A percentile compares a stretch with the other conserved stretches of the same genome.
Evolutionary conservation across 371 early-diverging fungal genomes (phyloP).

Genomic region (Mucor plumbeus): DNA sequence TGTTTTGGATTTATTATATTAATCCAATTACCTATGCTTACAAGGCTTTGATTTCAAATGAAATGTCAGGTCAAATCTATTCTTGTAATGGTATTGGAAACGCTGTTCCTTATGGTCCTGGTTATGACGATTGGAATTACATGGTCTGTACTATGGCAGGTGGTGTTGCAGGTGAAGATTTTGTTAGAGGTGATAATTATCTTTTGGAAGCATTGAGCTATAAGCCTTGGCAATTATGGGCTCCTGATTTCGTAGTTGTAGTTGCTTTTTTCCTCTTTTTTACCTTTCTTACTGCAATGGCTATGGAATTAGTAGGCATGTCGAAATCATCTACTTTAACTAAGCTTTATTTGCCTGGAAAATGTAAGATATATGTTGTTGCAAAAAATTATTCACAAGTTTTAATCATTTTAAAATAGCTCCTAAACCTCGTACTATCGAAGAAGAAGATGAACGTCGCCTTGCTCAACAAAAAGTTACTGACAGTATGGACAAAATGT

Average conservation of each 20-base stretch:
- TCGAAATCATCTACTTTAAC: constrained; percentile 52
- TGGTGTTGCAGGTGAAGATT: constrained; percentile 51
- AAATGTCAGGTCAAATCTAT: constrained; percentile 65
- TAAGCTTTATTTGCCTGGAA: constrained; percentile 55
- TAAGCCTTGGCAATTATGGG: constrained; percentile 39
- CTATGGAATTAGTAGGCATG: constrained; percentile 54
- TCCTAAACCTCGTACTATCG: constrained; percentile 32
- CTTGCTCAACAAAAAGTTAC: constrained; percentile 29
- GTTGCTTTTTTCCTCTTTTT: constrained; percentile 51
- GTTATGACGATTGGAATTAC: constrained; percentile 59
- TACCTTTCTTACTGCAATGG: constrained; percentile 43
- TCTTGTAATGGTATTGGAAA: constrained; percentile 50
- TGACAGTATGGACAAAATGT: constrained; percentile 40
- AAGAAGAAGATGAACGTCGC: constrained; percentile 39
- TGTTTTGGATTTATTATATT: constrained; percentile 77
- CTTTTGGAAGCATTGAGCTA: constrained; percentile 61
- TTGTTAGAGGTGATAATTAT: constrained; percentile 68
- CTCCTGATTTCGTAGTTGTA: constrained; percentile 45
- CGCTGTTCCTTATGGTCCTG: constrained; percentile 63
- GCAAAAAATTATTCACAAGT: too few relatives aligned
- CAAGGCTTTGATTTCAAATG: constrained; percentile 74
- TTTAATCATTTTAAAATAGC: too few relatives aligned
- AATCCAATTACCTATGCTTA: constrained; percentile 76
- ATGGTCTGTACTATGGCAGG: constrained; percentile 70
- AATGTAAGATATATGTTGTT: not conserved